Conservation (phyloP, 768 basidiomycete species). For the Hericium alpestre region DNA sequence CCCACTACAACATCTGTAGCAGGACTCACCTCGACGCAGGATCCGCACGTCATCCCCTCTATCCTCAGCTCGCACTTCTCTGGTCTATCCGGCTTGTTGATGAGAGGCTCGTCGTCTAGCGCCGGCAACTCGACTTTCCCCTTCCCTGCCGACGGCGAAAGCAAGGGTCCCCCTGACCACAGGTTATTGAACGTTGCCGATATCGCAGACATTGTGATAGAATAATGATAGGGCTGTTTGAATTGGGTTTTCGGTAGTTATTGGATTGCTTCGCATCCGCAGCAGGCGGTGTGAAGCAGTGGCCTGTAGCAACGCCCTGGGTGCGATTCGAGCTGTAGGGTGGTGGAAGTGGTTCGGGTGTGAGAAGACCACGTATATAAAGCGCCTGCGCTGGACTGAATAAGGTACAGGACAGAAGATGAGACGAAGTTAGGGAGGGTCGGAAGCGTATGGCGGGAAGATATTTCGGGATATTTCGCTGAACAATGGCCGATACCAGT, state of each 20-base stretch:
- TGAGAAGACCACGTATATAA: neutral
- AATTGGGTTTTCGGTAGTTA: no score
- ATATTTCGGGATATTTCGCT: neutral
- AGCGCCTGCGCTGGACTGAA: neutral
- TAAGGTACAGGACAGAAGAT: neutral
- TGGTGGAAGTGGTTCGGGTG: neutral
- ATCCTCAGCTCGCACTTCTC: constrained; percentile 71
- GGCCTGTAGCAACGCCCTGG: neutral
- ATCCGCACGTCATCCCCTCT: constrained; percentile 85
- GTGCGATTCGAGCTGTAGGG: neutral
- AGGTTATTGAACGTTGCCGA: constrained; percentile 5
- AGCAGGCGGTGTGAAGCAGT: neutral
- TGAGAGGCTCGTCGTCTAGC: constrained; percentile 19
- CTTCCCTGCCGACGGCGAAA: no score
- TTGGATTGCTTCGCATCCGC: neutral
- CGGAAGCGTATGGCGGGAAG: neutral
- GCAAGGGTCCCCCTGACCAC: constrained; percentile 2
- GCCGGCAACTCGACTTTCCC: constrained; percentile 22
- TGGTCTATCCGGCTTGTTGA: constrained; percentile 9
- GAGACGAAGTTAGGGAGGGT: neutral
- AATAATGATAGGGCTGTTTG: neutral
- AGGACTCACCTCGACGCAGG: constrained; percentile 71
- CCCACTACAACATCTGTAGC: neutral
- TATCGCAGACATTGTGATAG: constrained; percentile 4
- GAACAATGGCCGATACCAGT: neutral